A percentile compares a stretch with the other conserved stretches of the same genome.
Conservation (phyloP, 2,329 filamentous ascomycete species). For the Periconia sp. region DNA sequence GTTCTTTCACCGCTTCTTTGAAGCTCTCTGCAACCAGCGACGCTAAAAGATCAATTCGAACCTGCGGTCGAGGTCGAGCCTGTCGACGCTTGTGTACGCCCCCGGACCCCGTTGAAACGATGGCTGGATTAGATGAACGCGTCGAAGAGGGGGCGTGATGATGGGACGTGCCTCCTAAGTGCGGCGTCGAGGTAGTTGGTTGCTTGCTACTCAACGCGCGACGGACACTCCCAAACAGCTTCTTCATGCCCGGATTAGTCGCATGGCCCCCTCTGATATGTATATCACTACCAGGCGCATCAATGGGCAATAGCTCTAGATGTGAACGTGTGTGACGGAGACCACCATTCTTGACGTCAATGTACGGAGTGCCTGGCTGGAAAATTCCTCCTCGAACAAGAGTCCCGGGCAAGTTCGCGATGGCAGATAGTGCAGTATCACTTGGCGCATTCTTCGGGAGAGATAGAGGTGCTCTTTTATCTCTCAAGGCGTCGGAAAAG, state of each 20-base stretch:
- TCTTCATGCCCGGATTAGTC: slow-evolving; percentile 74
- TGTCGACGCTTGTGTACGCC: slow-evolving; percentile 40
- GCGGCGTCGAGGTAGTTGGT: slow-evolving; percentile 27
- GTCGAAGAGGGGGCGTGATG: slow-evolving; percentile 27
- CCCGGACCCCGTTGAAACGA: slow-evolving; percentile 27
- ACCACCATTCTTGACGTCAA: slow-evolving; percentile 59
- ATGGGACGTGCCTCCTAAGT: slow-evolving; percentile 23
- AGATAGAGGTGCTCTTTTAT: slow-evolving; percentile 64
- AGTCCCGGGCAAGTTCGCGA: slow-evolving; percentile 76
- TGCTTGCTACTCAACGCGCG: slow-evolving; percentile 74
- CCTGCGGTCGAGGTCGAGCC: slow-evolving; percentile 47
- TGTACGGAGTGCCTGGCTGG: slow-evolving; percentile 80
- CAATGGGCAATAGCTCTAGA: slow-evolving; percentile 37
- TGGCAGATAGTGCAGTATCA: slow-evolving; percentile 58
- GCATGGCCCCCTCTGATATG: slow-evolving; percentile 29
- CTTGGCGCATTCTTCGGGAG: slow-evolving; percentile 51
- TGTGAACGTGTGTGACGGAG: slow-evolving; percentile 40
- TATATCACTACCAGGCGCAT: slow-evolving; percentile 26
- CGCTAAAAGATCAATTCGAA: slow-evolving; percentile 83
- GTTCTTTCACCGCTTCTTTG: slow-evolving; percentile 74
- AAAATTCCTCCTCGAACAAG: slow-evolving; percentile 86
- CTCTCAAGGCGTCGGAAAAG: slow-evolving; percentile 81
- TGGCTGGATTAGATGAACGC: slow-evolving; percentile 38
- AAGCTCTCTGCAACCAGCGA: slow-evolving; percentile 80
- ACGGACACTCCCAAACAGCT: slow-evolving; percentile 83